Percentiles rank a stretch among this genome's conserved stretches.
These are phyloP conservation scores for Camellia lanceoleosa DNA, from an alignment of 148 eudicot genomes.

Conservation along the genomic window DNA sequence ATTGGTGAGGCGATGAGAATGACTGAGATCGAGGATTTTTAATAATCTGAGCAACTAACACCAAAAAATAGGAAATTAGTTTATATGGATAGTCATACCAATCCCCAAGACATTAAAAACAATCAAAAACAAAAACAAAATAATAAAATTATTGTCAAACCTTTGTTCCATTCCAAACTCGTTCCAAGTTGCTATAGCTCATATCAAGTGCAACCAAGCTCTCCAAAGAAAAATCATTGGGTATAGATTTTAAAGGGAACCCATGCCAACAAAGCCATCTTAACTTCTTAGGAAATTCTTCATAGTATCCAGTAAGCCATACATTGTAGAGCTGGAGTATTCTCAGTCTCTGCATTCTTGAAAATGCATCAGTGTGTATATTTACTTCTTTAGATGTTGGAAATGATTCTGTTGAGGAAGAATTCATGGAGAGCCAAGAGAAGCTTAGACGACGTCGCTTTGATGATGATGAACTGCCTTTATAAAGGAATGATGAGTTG, in stretches of 20 bases:
- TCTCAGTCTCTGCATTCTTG: constrained; percentile 3
- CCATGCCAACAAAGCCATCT: constrained; percentile 15
- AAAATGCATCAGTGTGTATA: constrained; percentile 4
- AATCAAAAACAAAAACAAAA: no score
- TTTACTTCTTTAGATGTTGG: background rate
- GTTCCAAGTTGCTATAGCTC: background rate
- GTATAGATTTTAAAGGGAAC: background rate
- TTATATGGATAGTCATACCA: no score
- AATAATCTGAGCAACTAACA: background rate
- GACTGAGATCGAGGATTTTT: constrained; percentile 12
- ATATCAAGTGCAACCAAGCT: constrained; percentile 16
- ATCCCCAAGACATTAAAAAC: no score
- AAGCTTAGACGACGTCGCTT: no score
- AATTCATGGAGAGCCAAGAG: no score
- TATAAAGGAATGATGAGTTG: no score
- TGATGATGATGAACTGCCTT: no score
- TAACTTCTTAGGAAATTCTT: constrained; percentile 9
- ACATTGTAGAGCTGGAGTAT: constrained; percentile 10
- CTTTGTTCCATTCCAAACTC: constrained; percentile 12
- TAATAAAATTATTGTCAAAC: background rate
- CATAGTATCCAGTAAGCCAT: background rate
- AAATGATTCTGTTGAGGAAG: no score
- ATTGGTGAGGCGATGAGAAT: background rate
- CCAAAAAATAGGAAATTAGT: background rate
- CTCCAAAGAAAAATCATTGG: background rate